phyloP scores from a whole-genome alignment of 208 protist genomes.

The Trypanosoma melophagium region DNA sequence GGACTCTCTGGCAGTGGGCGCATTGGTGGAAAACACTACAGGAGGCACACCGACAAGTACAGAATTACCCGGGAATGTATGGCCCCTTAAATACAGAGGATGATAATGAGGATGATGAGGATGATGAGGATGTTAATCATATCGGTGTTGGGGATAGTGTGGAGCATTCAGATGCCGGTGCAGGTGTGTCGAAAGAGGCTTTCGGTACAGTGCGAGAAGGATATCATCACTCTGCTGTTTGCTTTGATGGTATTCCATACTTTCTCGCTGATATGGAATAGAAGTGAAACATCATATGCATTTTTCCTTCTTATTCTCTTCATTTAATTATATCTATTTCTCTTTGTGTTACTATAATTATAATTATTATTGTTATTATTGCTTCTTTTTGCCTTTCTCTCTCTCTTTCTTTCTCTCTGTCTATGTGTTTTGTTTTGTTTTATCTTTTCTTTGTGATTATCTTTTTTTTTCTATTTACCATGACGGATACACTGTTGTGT shows the following conservation, averaged over 20 bases:
- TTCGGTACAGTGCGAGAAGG: background rate
- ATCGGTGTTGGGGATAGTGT: conserved; percentile 2
- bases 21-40: conserved; percentile 62
- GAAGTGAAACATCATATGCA: background rate
- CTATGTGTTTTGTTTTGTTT: too few relatives aligned
- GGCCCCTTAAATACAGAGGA: background rate
- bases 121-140: background rate
- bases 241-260: conserved; percentile 26
- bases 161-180: conserved; percentile 9
- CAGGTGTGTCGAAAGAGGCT: background rate
- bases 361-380: too few relatives aligned
- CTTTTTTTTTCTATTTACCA: too few relatives aligned
- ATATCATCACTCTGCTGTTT: background rate
- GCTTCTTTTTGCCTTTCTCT: too few relatives aligned
- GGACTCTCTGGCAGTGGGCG: conserved; percentile 89
- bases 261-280: conserved; percentile 24
- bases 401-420: too few relatives aligned
- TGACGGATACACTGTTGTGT: too few relatives aligned
- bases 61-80: background rate
- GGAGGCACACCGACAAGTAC: conserved; percentile 15
- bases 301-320: conserved; percentile 2
- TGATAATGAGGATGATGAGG: background rate
- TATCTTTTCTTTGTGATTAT: too few relatives aligned
- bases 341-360: background rate
- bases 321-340: conserved; percentile 4